Evolutionary conservation across 306 rosid species (phyloP), one percentile per base, ranked within the genome.

Genomic region (Cucurbita pepo): DNA sequence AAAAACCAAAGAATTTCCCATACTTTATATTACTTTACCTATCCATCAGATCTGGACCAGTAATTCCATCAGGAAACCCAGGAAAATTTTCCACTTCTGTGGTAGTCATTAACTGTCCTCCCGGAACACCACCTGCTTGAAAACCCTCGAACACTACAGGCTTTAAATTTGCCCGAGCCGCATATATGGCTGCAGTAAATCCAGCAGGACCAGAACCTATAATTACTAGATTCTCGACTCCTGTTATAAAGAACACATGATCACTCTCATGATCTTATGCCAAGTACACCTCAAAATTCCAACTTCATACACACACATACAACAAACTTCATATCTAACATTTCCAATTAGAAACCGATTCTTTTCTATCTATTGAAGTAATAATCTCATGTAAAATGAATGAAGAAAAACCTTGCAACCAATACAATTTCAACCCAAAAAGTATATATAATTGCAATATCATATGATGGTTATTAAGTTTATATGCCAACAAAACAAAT

Each of bases 171-270:
- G 98, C 98, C n/a, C 98, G 86, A 0, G 91, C 96, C 10, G 98
- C 91, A 66, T 93, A 93, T 79, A 93, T 93, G 64, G 98, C 97
- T 13, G 97, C 98, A 10, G 97, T 88, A 72, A 84, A 90, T 69
- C 98, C 98, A 36, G 98, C 98, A 36, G 97, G 98, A 25, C 98
- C 97, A 30, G 98, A 90, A 50, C 98, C 98, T 71, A 93, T 93
- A 25, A 66, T 66, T 57, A 90, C 97, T 81, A 93, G 79, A 86
- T 93, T 93, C 86, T 90, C 98, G 52, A 93, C 63, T 25, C 81
- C 76, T 53, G 74, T 92, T 87, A 78, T 69, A 78, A 63, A 55
- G 30, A 55, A 41, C 15, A 57, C 40, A 21, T 44, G 37, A 15
- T 66, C 72, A 66, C 12, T 21, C 55, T 66, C 71, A 19, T 4